These are phyloP conservation scores for Phyllosticta citribraziliensis DNA, from an alignment of 2,329 filamentous ascomycete species.

Conservation along the genomic window DNA sequence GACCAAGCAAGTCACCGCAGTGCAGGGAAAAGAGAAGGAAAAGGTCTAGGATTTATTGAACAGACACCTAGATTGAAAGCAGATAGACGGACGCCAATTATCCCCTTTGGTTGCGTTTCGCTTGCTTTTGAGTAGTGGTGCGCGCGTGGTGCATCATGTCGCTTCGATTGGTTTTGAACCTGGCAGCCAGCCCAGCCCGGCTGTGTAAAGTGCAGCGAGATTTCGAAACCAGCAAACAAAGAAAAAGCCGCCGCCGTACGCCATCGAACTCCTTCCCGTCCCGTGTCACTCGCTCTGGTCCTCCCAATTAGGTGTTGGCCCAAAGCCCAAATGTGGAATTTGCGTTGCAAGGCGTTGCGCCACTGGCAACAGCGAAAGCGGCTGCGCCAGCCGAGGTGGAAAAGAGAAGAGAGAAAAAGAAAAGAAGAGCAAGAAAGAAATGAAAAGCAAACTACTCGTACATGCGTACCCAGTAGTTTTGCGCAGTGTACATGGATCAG, in stretches of 20 bases:
- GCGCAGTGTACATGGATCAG: background rate
- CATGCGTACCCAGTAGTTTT: background rate
- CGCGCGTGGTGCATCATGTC: background rate
- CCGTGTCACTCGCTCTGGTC: background rate
- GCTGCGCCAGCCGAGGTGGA: background rate
- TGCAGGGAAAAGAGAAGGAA: background rate
- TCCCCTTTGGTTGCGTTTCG: background rate
- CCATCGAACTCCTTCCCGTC: background rate
- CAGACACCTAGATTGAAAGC: background rate
- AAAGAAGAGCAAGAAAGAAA: background rate
- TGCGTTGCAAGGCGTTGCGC: background rate
- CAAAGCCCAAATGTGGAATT: background rate
- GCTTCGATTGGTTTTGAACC: background rate
- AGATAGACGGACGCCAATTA: background rate
- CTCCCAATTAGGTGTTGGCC: background rate
- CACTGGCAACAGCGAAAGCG: background rate
- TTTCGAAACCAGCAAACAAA: background rate
- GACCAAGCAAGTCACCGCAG: too few species aligned
- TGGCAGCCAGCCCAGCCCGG: background rate
- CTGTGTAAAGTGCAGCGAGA: background rate
- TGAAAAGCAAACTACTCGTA: background rate
- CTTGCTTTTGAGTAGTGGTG: background rate
- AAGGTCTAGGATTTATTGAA: background rate
- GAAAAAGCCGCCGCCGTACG: background rate
- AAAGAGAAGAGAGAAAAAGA: background rate